A percentile compares a stretch with the other conserved stretches of the same genome.
These are phyloP conservation scores for Vitis hybrid DNA, from an alignment of 177 flowering plant genomes.

Conservation along the genomic window DNA sequence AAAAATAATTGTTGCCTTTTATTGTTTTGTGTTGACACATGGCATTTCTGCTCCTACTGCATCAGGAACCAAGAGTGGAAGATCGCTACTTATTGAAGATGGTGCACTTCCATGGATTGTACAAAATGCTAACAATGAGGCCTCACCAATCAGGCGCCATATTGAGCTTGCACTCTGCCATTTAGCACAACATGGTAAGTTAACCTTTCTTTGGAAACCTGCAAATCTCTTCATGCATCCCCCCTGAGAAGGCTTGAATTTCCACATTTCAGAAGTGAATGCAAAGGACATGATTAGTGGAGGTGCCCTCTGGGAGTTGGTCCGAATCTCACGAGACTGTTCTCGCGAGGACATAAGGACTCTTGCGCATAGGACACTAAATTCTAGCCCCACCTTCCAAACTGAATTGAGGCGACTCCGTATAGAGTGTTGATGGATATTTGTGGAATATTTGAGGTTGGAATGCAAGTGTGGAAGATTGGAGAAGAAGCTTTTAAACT, in stretches of 20 bases:
- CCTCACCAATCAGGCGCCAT: constrained; percentile 82
- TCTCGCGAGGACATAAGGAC: constrained; percentile 83
- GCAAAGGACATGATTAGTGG: constrained; percentile 85
- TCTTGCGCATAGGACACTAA: constrained; percentile 70
- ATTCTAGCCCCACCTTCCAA: constrained; percentile 68
- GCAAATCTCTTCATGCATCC: not conserved
- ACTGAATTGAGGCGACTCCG: constrained; percentile 74
- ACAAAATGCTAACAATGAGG: constrained; percentile 89
- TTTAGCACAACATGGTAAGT: constrained; percentile 86
- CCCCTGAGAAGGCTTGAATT: not conserved
- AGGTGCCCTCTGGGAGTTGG: constrained; percentile 95
- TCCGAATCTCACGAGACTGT: constrained; percentile 86
- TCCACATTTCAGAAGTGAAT: constrained; percentile 64
- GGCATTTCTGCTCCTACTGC: not conserved
- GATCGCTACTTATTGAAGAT: constrained; percentile 84
- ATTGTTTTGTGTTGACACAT: not conserved
- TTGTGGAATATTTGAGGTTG: not conserved
- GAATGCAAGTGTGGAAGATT: not conserved
- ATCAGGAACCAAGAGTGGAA: constrained; percentile 72
- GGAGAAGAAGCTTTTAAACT: not conserved
- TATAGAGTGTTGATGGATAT: constrained; percentile 40
- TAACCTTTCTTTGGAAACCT: not conserved
- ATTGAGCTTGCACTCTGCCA: constrained; percentile 99
- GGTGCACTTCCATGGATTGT: constrained; percentile 96
- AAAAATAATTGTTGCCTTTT: not conserved